These are phyloP conservation scores for Erythrobasidium hasegawianum DNA, from an alignment of 1,284 basidiomycete genomes.

Conservation along the genomic window DNA sequence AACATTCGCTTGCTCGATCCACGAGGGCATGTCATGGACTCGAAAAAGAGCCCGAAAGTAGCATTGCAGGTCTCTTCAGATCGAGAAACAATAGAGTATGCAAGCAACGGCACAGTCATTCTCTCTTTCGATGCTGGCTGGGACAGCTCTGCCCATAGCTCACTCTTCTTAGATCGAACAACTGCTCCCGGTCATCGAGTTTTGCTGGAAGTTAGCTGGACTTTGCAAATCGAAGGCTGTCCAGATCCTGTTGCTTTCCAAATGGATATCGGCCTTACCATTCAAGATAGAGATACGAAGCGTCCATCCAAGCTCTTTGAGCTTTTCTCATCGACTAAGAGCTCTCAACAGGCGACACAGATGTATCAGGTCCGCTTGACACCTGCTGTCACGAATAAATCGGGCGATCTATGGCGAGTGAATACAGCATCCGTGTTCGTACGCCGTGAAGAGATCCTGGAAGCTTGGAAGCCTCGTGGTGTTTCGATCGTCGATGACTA, in stretches of 20 bases:
- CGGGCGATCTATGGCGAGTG: slow-evolving; percentile 86
- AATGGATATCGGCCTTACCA: slow-evolving; percentile 81
- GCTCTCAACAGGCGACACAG: slow-evolving; percentile 68
- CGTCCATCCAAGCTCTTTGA: slow-evolving; percentile 71
- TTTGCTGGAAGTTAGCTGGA: slow-evolving; percentile 70
- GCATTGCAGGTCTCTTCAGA: slow-evolving; percentile 56
- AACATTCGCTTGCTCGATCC: slow-evolving; percentile 76
- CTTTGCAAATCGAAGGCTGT: slow-evolving; percentile 76
- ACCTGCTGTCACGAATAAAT: slow-evolving; percentile 78
- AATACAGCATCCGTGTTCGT: slow-evolving; percentile 86
- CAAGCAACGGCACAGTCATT: slow-evolving; percentile 70
- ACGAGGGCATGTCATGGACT: slow-evolving; percentile 74
- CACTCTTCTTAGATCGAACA: slow-evolving; percentile 77
- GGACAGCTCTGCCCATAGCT: slow-evolving; percentile 92
- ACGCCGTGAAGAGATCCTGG: slow-evolving; percentile 78
- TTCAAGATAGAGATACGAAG: slow-evolving; percentile 78
- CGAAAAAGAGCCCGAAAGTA: slow-evolving; percentile 61
- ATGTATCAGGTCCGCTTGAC: slow-evolving; percentile 75
- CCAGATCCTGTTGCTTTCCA: slow-evolving; percentile 75
- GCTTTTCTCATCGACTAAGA: slow-evolving; percentile 70
- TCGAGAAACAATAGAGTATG: slow-evolving; percentile 36
- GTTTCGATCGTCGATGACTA: slow-evolving; percentile 84
- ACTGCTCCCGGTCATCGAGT: slow-evolving; percentile 74
- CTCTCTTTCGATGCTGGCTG: slow-evolving; percentile 71
- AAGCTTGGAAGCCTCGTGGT: slow-evolving; percentile 78